phyloP scores from a whole-genome alignment of 2,329 filamentous ascomycete genomes.

The Claviceps sp. region DNA sequence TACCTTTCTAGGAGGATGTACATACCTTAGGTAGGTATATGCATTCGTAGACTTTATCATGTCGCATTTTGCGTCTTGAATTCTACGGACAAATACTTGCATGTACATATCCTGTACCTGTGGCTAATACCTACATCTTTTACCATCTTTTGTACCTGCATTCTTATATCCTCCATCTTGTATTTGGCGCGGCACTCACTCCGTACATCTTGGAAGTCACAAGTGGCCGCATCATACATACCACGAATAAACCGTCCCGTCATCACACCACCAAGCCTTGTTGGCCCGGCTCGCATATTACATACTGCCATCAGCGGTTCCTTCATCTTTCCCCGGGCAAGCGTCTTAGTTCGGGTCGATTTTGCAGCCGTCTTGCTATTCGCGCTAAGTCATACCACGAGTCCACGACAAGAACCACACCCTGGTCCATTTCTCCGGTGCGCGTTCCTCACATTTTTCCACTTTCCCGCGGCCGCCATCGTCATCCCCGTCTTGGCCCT shows the following conservation, averaged over 20 bases:
- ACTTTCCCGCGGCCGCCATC: constrained; percentile 1
- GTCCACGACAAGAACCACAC: constrained; percentile 3
- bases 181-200: too few relatives aligned
- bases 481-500: constrained; percentile 4
- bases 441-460: neutral
- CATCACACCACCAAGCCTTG: too few relatives aligned
- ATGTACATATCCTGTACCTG: too few relatives aligned
- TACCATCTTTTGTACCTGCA: too few relatives aligned
- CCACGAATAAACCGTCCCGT: neutral
- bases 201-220: too few relatives aligned
- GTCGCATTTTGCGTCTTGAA: too few relatives aligned
- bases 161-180: neutral
- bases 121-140: too few relatives aligned
- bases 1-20: neutral
- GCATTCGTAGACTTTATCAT: too few relatives aligned
- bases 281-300: neutral
- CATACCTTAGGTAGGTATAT: too few relatives aligned
- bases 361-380: neutral
- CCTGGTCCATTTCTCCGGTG: neutral
- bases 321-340: neutral
- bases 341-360: neutral
- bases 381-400: neutral
- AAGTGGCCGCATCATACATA: neutral
- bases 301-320: neutral
- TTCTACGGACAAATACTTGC: too few relatives aligned